These are phyloP conservation scores for Astragalus glycyphyllos DNA, from an alignment of 306 rosid species.

Conservation along the genomic window DNA sequence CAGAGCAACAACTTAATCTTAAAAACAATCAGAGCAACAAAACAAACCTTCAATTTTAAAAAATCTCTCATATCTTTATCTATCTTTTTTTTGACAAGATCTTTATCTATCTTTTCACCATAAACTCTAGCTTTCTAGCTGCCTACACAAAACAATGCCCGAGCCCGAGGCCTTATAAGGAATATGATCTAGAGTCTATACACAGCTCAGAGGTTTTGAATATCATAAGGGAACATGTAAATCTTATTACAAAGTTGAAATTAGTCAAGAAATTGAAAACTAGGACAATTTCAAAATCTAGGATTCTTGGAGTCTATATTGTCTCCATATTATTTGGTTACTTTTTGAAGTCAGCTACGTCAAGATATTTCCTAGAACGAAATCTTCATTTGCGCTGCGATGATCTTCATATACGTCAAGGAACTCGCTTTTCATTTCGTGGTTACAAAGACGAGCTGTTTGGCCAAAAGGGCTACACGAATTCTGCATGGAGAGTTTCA, in stretches of 20 bases:
- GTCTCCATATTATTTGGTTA: slow-evolving; percentile 83
- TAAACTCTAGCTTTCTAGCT: slow-evolving; percentile 67
- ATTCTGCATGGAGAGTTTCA: slow-evolving; percentile 44
- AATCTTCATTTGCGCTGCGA: slow-evolving; percentile 49
- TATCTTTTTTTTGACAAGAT: no score
- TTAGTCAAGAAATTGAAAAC: slow-evolving; percentile 74
- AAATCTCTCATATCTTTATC: no score
- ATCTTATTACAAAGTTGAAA: slow-evolving; percentile 66
- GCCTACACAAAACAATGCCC: slow-evolving; percentile 75
- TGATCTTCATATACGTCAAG: slow-evolving; percentile 50
- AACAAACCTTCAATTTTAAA: no score
- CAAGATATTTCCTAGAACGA: slow-evolving; percentile 64
- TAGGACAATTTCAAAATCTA: slow-evolving; percentile 52
- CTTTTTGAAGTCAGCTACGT: slow-evolving; percentile 74
- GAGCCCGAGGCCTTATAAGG: slow-evolving; percentile 92
- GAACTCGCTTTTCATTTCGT: slow-evolving; percentile 43
- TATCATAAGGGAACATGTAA: slow-evolving; percentile 76
- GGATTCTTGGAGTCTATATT: slow-evolving; percentile 63
- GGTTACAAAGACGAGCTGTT: slow-evolving; percentile 54
- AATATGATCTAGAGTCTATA: slow-evolving; percentile 88
- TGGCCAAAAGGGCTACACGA: slow-evolving; percentile 43
- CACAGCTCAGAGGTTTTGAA: slow-evolving; percentile 68
- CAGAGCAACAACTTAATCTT: no score
- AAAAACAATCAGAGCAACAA: no score
- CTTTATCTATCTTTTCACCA: no score